Evolutionary conservation across 1,284 basidiomycete genomes (phyloP).

Genomic region (Trichosporon sp.): DNA sequence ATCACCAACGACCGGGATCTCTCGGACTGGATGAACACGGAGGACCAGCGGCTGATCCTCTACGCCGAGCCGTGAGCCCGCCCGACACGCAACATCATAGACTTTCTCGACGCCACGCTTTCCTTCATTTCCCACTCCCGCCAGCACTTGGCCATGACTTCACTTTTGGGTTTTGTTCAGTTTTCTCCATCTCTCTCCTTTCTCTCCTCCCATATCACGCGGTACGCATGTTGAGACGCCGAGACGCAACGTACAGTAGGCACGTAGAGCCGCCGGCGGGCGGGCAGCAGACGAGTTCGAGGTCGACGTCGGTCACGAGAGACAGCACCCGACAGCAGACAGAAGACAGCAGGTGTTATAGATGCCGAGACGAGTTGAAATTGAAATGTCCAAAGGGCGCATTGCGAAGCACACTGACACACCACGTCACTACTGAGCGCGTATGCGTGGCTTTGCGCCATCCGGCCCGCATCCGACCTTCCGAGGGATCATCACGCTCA

Average conservation of each 20-base stretch:
- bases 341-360: not conserved
- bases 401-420: too few relatives aligned
- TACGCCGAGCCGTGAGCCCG: slow-evolving; percentile 58
- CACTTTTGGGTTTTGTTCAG: not conserved
- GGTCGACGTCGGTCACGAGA: too few relatives aligned
- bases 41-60: slow-evolving; percentile 76
- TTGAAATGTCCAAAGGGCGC: not conserved
- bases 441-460: too few relatives aligned
- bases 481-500: not conserved
- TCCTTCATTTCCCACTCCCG: not conserved
- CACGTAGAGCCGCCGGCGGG: not conserved
- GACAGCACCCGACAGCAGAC: not conserved
- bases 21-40: slow-evolving; percentile 71
- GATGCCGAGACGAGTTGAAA: not conserved
- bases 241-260: not conserved
- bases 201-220: not conserved
- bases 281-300: not conserved
- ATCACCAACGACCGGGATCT: slow-evolving; percentile 68
- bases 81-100: too few relatives aligned
- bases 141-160: not conserved
- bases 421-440: too few relatives aligned
- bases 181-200: not conserved
- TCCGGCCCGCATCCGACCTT: not conserved
- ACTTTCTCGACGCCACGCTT: too few relatives aligned
- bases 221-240: not conserved